Evolutionary conservation across 768 basidiomycete species (phyloP).

Genomic region (Lactifluus pinguis): DNA sequence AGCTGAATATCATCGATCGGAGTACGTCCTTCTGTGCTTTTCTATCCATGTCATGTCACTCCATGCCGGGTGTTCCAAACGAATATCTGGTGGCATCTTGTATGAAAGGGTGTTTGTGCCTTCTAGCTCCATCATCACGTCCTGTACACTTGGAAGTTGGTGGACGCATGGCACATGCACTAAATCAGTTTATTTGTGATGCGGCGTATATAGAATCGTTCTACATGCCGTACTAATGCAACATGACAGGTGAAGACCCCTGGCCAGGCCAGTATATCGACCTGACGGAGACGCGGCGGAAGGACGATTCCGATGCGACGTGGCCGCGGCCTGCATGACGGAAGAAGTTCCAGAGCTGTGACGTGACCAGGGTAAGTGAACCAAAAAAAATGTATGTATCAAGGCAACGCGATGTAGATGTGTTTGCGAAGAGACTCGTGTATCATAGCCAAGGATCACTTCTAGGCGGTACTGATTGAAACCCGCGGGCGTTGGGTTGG

Average conservation of each 20-base stretch:
- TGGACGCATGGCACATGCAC: not conserved
- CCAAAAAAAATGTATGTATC: no score
- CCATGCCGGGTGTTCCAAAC: not conserved
- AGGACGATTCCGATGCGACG: conserved; percentile 45
- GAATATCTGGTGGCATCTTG: not conserved
- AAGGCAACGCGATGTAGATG: not conserved
- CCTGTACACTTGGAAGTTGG: not conserved
- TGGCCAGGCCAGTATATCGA: conserved; percentile 74
- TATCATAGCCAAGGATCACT: not conserved
- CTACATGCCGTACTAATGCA: conserved; percentile 16
- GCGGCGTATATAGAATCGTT: not conserved
- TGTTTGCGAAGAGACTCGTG: not conserved
- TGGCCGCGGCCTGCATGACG: conserved; percentile 63
- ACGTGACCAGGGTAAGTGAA: not conserved
- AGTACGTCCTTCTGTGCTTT: conserved; percentile 38
- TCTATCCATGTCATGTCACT: not conserved
- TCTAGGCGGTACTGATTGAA: no score
- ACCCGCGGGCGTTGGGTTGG: not conserved
- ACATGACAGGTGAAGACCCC: conserved; percentile 47
- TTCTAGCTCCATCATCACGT: not conserved
- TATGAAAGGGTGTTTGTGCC: not conserved
- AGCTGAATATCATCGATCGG: conserved; percentile 56
- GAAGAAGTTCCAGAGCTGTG: not conserved
- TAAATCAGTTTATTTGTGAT: conserved; percentile 9
- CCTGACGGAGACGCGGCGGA: conserved; percentile 50